Percentiles rank a stretch among this genome's conserved stretches.
These are phyloP conservation scores for Aspergillus terreus DNA, from an alignment of 2,329 filamentous ascomycete genomes.

Conservation along the genomic window DNA sequence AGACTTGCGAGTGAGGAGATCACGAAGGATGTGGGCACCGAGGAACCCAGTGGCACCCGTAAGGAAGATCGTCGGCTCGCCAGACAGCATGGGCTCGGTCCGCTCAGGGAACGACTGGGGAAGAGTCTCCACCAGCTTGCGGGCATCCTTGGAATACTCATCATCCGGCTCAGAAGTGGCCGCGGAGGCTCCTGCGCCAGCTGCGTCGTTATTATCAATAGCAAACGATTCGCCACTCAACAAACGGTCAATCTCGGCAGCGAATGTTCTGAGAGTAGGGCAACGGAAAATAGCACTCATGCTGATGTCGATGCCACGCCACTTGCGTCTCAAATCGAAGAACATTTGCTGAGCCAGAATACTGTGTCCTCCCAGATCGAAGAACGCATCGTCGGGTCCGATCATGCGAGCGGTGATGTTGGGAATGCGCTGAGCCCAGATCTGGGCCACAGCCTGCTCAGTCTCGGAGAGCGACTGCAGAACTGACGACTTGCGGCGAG, in stretches of 20 bases:
- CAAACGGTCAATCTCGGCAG: conserved; percentile 52
- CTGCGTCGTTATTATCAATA: conserved; percentile 37
- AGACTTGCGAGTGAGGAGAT: conserved; percentile 62
- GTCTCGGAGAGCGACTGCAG: conserved; percentile 51
- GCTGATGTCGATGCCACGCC: conserved; percentile 61
- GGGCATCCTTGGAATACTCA: conserved; percentile 50
- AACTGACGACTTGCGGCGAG: conserved; percentile 48
- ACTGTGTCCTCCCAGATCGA: conserved; percentile 76
- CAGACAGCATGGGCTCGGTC: conserved; percentile 31
- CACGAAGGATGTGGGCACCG: conserved; percentile 73
- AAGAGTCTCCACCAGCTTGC: conserved; percentile 47
- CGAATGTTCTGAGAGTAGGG: conserved; percentile 59
- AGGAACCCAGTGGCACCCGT: conserved; percentile 91
- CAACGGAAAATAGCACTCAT: conserved; percentile 69
- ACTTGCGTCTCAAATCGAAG: conserved; percentile 62
- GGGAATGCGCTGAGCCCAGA: conserved; percentile 70
- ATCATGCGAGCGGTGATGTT: conserved; percentile 66
- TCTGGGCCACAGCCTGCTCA: conserved; percentile 64
- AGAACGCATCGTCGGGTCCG: conserved; percentile 62
- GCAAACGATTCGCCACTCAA: conserved; percentile 47
- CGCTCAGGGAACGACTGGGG: conserved; percentile 40
- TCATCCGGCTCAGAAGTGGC: conserved; percentile 37
- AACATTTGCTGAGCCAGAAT: conserved; percentile 79
- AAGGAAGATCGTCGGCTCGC: conserved; percentile 64
- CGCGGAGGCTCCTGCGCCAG: conserved; percentile 36